Percentiles rank a stretch among this genome's conserved stretches.
These are phyloP conservation scores for Entoloma clypeatum DNA, from an alignment of 1,284 basidiomycete genomes.

Conservation along the genomic window DNA sequence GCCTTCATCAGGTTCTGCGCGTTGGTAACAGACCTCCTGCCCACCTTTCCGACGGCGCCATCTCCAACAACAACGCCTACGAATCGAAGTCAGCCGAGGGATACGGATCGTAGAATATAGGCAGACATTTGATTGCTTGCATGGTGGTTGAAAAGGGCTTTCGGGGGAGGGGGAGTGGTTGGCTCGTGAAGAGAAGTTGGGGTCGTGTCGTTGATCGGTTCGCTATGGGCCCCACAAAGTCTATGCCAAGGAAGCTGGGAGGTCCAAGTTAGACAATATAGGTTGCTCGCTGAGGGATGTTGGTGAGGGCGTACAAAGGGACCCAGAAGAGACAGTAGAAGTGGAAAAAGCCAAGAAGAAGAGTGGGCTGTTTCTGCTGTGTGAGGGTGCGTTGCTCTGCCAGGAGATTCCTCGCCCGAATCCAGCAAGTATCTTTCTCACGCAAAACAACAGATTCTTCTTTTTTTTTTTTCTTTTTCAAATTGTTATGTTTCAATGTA, in stretches of 20 bases:
- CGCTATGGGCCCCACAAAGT: conserved; percentile 18
- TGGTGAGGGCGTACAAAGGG: conserved; percentile 18
- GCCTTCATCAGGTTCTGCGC: background rate
- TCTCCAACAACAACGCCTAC: conserved; percentile 97
- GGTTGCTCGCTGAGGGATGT: too few relatives aligned
- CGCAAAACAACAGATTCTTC: conserved; percentile 15
- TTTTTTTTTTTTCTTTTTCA: conserved; percentile 8
- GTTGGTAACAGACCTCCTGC: conserved; percentile 24
- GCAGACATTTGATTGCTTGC: conserved; percentile 71
- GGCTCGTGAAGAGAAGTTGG: conserved; percentile 18
- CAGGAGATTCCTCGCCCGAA: conserved; percentile 20
- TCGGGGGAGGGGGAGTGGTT: conserved; percentile 16
- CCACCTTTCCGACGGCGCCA: conserved; percentile 98
- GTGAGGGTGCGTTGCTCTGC: conserved; percentile 17
- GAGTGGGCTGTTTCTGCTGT: conserved; percentile 23
- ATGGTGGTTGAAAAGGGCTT: conserved; percentile 35
- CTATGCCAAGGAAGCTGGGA: conserved; percentile 21
- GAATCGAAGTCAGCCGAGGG: conserved; percentile 27
- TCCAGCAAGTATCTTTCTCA: conserved; percentile 23
- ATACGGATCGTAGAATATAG: conserved; percentile 8
- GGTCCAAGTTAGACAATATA: conserved; percentile 18
- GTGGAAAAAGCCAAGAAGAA: conserved; percentile 15
- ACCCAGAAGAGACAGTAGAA: conserved; percentile 14
- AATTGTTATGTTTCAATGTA: background rate
- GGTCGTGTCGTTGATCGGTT: conserved; percentile 24